Evolutionary conservation across 768 basidiomycete genomes (phyloP).

Genomic region (Mrakia blollopis): DNA sequence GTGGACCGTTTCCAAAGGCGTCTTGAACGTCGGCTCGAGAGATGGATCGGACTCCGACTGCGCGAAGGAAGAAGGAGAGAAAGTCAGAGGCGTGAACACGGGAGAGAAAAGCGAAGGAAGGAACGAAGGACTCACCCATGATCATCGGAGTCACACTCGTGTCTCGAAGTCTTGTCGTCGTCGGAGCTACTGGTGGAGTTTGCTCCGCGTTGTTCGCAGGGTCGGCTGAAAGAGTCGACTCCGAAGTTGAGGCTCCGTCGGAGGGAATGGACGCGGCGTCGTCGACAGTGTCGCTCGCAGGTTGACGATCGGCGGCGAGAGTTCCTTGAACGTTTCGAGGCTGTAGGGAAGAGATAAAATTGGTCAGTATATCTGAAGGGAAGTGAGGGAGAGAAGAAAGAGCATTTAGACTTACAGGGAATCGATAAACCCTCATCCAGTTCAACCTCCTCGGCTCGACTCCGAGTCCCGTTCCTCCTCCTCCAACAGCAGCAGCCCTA

Average conservation of each 20-base stretch:
- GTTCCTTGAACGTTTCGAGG: constrained; percentile 18
- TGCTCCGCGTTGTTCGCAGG: not conserved
- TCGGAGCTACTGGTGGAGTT: not conserved
- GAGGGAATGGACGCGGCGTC: not conserved
- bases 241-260: constrained; percentile 7
- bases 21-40: not conserved
- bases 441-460: constrained; percentile 16
- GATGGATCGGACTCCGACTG: constrained; percentile 25
- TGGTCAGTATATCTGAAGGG: not conserved
- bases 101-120: not conserved
- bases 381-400: no score
- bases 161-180: not conserved
- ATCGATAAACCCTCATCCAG: constrained; percentile 28
- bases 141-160: constrained; percentile 19
- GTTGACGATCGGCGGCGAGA: not conserved
- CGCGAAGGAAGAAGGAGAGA: not conserved
- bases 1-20: not conserved
- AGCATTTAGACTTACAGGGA: constrained; percentile 9
- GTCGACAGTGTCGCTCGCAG: not conserved
- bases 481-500: constrained; percentile 7
- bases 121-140: constrained; percentile 4
- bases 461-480: not conserved
- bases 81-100: not conserved
- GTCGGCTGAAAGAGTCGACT: constrained; percentile 4
- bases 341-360: not conserved